phyloP scores from a whole-genome alignment of 495 filamentous ascomycete species.

The Glutinoglossum americanum region DNA sequence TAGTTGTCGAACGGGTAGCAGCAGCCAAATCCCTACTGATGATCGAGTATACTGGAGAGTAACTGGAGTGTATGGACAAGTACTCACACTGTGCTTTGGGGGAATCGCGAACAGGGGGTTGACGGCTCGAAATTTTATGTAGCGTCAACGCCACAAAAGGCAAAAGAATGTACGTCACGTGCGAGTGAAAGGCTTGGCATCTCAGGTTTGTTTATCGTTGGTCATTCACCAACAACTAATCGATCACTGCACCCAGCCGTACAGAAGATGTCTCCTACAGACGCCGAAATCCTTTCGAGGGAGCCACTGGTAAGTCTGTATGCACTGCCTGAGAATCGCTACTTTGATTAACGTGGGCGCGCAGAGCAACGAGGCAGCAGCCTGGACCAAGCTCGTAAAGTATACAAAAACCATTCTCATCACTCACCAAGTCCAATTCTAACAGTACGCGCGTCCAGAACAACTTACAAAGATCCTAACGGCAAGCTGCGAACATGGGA shows the following conservation, averaged over 20 bases:
- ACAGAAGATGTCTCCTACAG: conserved; percentile 5
- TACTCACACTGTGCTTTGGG: too few species aligned
- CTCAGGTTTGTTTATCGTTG: too few species aligned
- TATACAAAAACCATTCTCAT: conserved; percentile 6
- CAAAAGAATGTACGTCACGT: too few species aligned
- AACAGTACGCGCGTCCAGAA: conserved; percentile 19
- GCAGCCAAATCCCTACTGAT: too few species aligned
- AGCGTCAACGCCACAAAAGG: too few species aligned
- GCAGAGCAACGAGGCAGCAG: conserved; percentile 35
- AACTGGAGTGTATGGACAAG: too few species aligned
- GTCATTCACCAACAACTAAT: too few species aligned
- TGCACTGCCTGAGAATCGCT: neutral
- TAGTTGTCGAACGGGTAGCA: too few species aligned
- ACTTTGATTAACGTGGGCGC: neutral
- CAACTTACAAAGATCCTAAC: conserved; percentile 50
- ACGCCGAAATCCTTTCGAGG: conserved; percentile 27
- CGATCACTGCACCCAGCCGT: neutral
- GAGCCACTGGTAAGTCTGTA: conserved; percentile 21
- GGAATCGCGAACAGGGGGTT: too few species aligned
- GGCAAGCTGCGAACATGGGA: conserved; percentile 58
- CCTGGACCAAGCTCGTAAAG: conserved; percentile 46
- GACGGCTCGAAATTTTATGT: too few species aligned
- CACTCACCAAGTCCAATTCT: neutral
- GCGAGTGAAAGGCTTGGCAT: too few species aligned
- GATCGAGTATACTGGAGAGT: too few species aligned